Evolutionary conservation across 2,329 filamentous ascomycete genomes (phyloP), one percentile per base, ranked within the genome.

Genomic region (Monosporascus sp.): DNA sequence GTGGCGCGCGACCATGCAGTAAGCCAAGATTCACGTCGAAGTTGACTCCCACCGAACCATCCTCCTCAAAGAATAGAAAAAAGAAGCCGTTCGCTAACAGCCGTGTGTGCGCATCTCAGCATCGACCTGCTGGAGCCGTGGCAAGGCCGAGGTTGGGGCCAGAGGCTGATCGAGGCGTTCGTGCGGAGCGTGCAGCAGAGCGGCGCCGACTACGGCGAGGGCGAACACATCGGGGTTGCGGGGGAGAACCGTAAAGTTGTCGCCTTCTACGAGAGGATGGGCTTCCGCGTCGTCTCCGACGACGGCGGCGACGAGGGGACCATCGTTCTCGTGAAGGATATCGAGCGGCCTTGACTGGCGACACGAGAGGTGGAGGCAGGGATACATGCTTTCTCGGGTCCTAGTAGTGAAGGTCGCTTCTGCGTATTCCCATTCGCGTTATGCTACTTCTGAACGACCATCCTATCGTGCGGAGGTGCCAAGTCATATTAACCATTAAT

Each of bases 221-320:
- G 76, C 3, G 66, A 76, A 20, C 72, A 73, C 55, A 68, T 79
- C 35, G 75, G 75, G 3, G 67, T 79, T 7, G 68, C 70, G 14
- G 70, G 64, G 25, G 77, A 78, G 62, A 79, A 79, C 60, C 66
- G 57, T 6, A 72, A 74, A 65, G 77, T 79, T 15, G 71, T 80
- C 44, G 59, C 63, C 45, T 79, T 79, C 58, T 79, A 79, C 58
- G 71, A 78, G 63, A 72, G 63, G 63, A 57, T 74, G 54, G 77
- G 75, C 37, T 79, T 79, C 54, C 65, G 66, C 53, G 61, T 75
- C 8, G 62, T 68, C 56, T 20, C 11, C n/a, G 64, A 67, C 5
- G 57, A 50, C 5, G 53, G 54, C 2, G 70, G 67, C 4, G 66
- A 68, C 48, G 65, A 60, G 55, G 67, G 65, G 44, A 71, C 67